Percentiles rank a stretch among this genome's conserved stretches.
Conservation (phyloP, 495 filamentous ascomycete species). For the Penicillium tannophilum region DNA sequence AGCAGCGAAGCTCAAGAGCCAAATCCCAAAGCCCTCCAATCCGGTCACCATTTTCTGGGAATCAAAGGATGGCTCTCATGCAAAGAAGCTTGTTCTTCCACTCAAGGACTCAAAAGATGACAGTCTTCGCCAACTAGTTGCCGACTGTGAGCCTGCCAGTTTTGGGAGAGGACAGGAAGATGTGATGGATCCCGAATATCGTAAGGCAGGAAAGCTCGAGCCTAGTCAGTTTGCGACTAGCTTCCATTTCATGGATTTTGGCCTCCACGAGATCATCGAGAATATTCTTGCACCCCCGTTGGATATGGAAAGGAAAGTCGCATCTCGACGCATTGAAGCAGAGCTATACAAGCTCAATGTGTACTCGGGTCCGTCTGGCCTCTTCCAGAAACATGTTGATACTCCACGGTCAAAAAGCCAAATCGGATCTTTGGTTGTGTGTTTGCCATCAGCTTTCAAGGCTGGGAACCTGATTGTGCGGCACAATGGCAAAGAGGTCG, state of each 20-base stretch:
- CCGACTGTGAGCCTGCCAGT: conserved; percentile 44
- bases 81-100: conserved; percentile 1
- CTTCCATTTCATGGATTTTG: conserved; percentile 55
- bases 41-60: conserved; percentile 2
- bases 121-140: conserved; percentile 25
- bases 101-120: neutral
- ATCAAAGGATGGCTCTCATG: neutral
- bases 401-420: conserved; percentile 51
- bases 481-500: conserved; percentile 40
- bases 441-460: conserved; percentile 44
- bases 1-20: neutral
- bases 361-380: conserved; percentile 55
- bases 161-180: conserved; percentile 50
- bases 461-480: conserved; percentile 35
- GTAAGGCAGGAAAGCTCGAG: conserved; percentile 55
- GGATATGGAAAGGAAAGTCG: conserved; percentile 5
- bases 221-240: conserved; percentile 41
- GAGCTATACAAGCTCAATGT: conserved; percentile 63
- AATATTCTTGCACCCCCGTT: conserved; percentile 50
- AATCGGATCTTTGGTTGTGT: conserved; percentile 59
- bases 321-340: conserved; percentile 28
- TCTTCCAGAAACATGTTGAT: conserved; percentile 56
- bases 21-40: neutral
- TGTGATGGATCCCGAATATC: conserved; percentile 51
- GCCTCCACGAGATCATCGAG: conserved; percentile 52